Conservation (phyloP, 352 stramenopile genomes). For the Globisporangium okanoganense region DNA sequence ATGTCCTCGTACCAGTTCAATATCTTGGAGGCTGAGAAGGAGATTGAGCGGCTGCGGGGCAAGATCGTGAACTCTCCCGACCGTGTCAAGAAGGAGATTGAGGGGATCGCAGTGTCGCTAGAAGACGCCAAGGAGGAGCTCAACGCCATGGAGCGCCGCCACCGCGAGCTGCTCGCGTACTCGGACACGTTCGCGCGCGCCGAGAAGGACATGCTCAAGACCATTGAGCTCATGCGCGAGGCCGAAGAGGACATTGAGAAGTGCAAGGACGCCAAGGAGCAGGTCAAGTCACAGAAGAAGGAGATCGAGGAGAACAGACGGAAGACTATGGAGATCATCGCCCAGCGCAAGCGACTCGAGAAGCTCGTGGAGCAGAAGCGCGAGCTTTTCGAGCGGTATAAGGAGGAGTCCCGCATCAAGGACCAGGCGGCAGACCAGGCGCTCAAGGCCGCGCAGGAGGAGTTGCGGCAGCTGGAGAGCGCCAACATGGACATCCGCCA, state of each 20-base stretch:
- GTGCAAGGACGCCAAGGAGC: conserved; percentile 67
- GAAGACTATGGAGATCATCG: conserved; percentile 49
- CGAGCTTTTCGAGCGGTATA: conserved; percentile 60
- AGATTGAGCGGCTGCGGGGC: conserved; percentile 71
- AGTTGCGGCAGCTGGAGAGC: conserved; percentile 54
- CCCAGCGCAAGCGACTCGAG: conserved; percentile 64
- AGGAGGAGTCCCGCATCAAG: conserved; percentile 58
- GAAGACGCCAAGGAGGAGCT: conserved; percentile 70
- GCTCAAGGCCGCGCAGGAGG: conserved; percentile 42
- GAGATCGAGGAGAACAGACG: conserved; percentile 50
- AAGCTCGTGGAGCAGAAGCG: conserved; percentile 71
- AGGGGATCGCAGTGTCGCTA: conserved; percentile 48
- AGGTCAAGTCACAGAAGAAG: conserved; percentile 53
- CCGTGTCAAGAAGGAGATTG: conserved; percentile 74
- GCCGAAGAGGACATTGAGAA: conserved; percentile 59
- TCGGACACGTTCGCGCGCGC: conserved; percentile 63
- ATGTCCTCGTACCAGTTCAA: conserved; percentile 58
- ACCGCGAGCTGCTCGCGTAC: conserved; percentile 51
- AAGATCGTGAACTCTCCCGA: conserved; percentile 92
- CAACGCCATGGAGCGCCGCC: conserved; percentile 56
- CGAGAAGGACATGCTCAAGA: conserved; percentile 67
- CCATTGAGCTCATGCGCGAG: conserved; percentile 55
- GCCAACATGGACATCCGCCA: conserved; percentile 45
- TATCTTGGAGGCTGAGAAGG: conserved; percentile 78
- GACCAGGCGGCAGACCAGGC: conserved; percentile 55